Conservation (phyloP, 495 filamentous ascomycete genomes). For the Penicillium taxi region DNA sequence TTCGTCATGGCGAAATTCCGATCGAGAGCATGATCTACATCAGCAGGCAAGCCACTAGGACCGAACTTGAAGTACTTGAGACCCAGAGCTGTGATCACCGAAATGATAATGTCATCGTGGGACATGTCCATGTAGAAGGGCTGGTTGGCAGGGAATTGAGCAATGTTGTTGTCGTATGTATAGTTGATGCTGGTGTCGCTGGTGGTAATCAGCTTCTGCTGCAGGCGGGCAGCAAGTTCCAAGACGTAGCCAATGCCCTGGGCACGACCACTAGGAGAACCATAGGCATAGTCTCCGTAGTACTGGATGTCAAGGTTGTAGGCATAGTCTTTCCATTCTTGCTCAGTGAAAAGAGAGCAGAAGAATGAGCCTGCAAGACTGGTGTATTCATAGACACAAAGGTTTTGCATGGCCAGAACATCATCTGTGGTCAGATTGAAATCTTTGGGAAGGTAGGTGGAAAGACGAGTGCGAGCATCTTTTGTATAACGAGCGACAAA, state of each 20-base stretch:
- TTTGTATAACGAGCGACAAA: constrained; percentile 17
- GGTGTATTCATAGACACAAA: constrained; percentile 31
- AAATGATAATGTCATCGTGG: constrained; percentile 34
- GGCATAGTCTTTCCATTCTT: constrained; percentile 50
- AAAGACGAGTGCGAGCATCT: constrained; percentile 14
- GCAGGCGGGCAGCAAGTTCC: constrained; percentile 53
- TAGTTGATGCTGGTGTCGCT: constrained; percentile 53
- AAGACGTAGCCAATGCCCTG: constrained; percentile 57
- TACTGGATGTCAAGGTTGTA: constrained; percentile 53
- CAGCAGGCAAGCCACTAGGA: constrained; percentile 33
- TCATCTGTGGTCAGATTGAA: constrained; percentile 45
- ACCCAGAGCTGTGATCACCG: constrained; percentile 44
- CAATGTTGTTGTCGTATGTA: constrained; percentile 41
- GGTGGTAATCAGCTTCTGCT: constrained; percentile 43
- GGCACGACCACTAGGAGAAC: constrained; percentile 52
- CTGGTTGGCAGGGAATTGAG: constrained; percentile 44
- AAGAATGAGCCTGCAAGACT: constrained; percentile 29
- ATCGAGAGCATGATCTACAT: constrained; percentile 35
- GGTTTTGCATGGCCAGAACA: constrained; percentile 45
- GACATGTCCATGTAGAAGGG: constrained; percentile 42
- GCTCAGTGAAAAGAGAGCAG: constrained; percentile 48
- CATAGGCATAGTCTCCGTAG: constrained; percentile 48
- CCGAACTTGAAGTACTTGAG: constrained; percentile 44
- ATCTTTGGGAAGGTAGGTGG: constrained; percentile 17
- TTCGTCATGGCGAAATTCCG: constrained; percentile 18